Base-by-base conservation (phyloP, 1,139 yeast species). In the Protomyces lactucae-debilis region DNA sequence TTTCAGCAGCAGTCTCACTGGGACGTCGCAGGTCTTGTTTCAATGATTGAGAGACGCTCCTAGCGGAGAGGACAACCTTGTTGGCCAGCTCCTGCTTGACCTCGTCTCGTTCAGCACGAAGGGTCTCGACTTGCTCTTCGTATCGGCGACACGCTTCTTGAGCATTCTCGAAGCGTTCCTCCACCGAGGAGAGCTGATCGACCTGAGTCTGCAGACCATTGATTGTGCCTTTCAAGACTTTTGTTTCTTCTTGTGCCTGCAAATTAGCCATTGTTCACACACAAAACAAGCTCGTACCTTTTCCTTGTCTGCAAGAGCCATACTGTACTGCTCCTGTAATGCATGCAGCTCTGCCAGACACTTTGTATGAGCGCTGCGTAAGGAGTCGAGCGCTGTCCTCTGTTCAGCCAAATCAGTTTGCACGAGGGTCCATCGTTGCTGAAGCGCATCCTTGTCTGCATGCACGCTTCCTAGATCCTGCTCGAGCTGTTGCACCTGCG, bases 401-500 rank as follows among this genome's bases (percentile, higher is more conserved):
- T 43, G 48, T 18, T 43, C 48, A 4, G 48, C 48, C 48, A 43
- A 18, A 18, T 43, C 48, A n/a, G 23, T 23, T 23, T 43, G 48
- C 25, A 21, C 48, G 5, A 16, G 12, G 23, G 23, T 10, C 21
- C 21, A n/a, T 10, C 48, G 48, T 43, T 43, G 48, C 48, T 43
- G 48, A 4, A 43, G 25, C 25, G 48, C 48, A 16, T 16, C 48
- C 48, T 43, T 43, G 25, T 43, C 48, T 18, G 48, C 18, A 14
- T 57, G 61, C 4, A 55, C 63, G 6, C 32, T 12, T 8, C 28
- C 23, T 6, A 52, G 32, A 14, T 59, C 45, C n/a, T 25, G 16
- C 21, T 59, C 63, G 10, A 59, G 43, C 32, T 16, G 46, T 2
- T 59, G 63, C 18, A 59, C 36, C n/a, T 28, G 45, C 23, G 40